Base-by-base conservation (phyloP, 163 green algal species). In the Scenedesmus sp. region DNA sequence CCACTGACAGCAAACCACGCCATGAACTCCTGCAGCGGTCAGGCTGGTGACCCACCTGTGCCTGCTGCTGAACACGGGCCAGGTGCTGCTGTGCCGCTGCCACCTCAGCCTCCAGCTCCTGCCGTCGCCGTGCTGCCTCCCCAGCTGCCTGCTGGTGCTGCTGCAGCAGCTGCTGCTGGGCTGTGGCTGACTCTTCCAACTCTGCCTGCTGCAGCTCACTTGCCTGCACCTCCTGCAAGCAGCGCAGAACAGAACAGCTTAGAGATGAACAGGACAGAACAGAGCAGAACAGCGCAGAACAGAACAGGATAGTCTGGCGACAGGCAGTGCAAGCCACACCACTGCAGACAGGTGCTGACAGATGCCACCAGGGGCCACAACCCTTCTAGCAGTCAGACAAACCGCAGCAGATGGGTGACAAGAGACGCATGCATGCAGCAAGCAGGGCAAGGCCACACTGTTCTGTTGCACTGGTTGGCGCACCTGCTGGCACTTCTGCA, bases 201-300 rank as follows among this genome's bases (percentile, higher is more conserved):
- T 90, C 85, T 42, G 85, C 85, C 30, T 73, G 43, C 85, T 90
- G 85, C 85, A 90, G 72, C 72, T 90, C 85, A 76, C 82, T 87
- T 12, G 85, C 56, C 35, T 83, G 59, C 37, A 90, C 30, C 15
- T 90, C 85, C 85, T 90, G 65, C 68, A 82, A 12, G 65, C 30
- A 76, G 65, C 65, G 40, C 24, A n/a, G 26, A 2, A 76, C 30
- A 9, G 20, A 56, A 56, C 49, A 56, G 73, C 73, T 2, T 7
- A 10, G 13, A 78, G 10, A 20, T 35, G 20, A n/a, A 70, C 22
- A 33, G 22, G 1, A 33, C 16, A 70, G 78, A n/a, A n/a, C n/a
- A n/a, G 30, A 83, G 37, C 76, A 83, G 33, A 13, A 15, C 37
- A 83, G 22, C 15, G 15, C 2, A 10, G 13, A 78, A 35, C 59